A percentile compares a stretch with the other conserved stretches of the same genome.
phyloP scores from a whole-genome alignment of 257 asterid genomes.

The Solanum lycopersicoides region DNA sequence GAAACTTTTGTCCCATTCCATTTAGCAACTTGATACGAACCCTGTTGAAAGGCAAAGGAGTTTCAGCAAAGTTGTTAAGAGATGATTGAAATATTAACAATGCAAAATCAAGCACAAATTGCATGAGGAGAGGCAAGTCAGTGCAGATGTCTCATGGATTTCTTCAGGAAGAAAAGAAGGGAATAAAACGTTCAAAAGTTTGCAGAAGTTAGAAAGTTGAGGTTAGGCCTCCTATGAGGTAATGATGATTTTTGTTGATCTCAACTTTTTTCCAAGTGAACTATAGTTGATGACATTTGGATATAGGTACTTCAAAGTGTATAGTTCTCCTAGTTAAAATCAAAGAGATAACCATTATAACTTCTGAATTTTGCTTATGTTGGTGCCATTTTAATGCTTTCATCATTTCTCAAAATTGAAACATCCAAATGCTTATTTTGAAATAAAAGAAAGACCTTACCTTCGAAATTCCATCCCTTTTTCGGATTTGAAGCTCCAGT shows the following conservation, averaged over 20 bases:
- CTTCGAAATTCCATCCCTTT: constrained; percentile 89
- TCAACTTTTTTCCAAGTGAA: neutral
- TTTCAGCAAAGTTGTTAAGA: neutral
- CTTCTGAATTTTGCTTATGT: neutral
- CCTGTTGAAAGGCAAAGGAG: constrained; percentile 32
- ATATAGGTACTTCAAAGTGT: neutral
- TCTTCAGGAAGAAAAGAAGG: neutral
- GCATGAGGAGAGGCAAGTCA: neutral
- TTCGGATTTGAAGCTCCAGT: constrained; percentile 78
- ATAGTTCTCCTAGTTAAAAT: neutral
- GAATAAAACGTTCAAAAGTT: neutral
- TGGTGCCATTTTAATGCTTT: neutral
- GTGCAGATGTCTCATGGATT: neutral
- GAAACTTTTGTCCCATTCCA: constrained; percentile 99
- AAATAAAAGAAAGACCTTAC: constrained; percentile 22
- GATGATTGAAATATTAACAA: neutral
- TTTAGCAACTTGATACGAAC: constrained; percentile 95
- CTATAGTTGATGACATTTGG: neutral
- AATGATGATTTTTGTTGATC: neutral
- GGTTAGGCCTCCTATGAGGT: neutral
- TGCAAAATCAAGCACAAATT: neutral
- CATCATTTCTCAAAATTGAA: neutral
- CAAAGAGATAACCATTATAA: neutral
- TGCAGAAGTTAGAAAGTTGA: neutral
- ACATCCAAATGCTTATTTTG: neutral